Evolutionary conservation across 1,139 yeast species (phyloP).

Genomic region (Saccharomyces hybrid): DNA sequence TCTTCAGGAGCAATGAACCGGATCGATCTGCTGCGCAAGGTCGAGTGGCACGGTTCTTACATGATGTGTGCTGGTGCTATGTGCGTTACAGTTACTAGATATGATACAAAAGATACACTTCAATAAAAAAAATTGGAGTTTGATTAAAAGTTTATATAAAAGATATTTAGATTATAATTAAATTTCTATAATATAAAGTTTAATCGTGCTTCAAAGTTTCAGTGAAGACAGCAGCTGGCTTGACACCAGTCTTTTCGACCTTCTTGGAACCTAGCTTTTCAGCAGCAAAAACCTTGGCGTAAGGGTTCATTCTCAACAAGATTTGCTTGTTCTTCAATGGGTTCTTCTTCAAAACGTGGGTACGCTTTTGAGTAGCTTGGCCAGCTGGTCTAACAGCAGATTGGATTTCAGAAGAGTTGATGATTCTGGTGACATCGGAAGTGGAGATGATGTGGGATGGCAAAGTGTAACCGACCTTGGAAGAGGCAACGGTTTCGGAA

Average conservation of each 20-base stretch:
- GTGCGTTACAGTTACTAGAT: not conserved
- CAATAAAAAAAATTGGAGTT: not conserved
- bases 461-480: constrained; percentile 85
- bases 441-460: constrained; percentile 92
- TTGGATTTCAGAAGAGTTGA: constrained; percentile 99
- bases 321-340: constrained; percentile 99
- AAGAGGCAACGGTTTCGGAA: constrained; percentile 74
- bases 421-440: constrained; percentile 94
- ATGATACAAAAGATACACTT: not conserved
- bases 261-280: constrained; percentile 84
- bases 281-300: constrained; percentile 94
- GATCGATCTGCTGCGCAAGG: too few relatives aligned
- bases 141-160: not conserved
- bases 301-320: constrained; percentile 97
- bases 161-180: not conserved
- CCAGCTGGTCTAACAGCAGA: constrained; percentile 96
- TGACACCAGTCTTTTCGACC: constrained; percentile 57
- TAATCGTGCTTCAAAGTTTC: constrained; percentile 55
- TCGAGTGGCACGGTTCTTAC: too few relatives aligned
- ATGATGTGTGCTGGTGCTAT: not conserved
- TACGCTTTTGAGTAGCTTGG: constrained; percentile 86
- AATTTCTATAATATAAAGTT: constrained; percentile 7
- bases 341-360: constrained; percentile 97
- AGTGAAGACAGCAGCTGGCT: constrained; percentile 67
- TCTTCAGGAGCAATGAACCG: too few relatives aligned